Conservation (phyloP, 2,329 filamentous ascomycete genomes). For the Aureobasidium vineae region DNA sequence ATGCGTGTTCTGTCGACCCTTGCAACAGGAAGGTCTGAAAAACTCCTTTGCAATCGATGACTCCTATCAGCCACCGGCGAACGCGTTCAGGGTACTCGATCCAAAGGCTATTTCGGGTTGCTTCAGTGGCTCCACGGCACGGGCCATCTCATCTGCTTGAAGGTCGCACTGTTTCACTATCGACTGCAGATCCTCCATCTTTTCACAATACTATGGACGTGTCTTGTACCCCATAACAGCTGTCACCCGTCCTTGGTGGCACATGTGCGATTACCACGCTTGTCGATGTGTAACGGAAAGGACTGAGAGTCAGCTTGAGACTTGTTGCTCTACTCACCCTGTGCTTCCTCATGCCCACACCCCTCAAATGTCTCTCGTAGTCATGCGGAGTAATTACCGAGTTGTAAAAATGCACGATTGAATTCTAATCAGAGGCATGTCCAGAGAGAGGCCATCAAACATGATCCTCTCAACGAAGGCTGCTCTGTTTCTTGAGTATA, state of each 20-base stretch:
- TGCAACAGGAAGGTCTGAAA: not conserved
- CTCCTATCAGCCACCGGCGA: not conserved
- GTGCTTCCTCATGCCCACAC: not conserved
- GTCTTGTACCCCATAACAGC: not conserved
- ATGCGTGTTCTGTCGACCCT: not conserved
- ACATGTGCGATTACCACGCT: not conserved
- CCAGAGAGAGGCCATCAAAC: not conserved
- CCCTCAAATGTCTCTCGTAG: not conserved
- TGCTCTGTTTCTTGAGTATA: not conserved
- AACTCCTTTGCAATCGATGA: not conserved
- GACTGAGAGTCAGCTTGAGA: too few species aligned
- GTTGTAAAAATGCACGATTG: not conserved
- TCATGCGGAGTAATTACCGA: not conserved
- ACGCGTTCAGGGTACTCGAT: constrained; percentile 4
- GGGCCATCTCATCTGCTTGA: constrained; percentile 22
- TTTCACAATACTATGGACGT: not conserved
- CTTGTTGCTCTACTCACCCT: not conserved
- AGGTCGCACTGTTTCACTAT: constrained; percentile 3
- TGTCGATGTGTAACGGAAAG: not conserved
- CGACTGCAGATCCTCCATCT: constrained; percentile 14
- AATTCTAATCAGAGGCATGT: not conserved
- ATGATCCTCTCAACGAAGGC: not conserved
- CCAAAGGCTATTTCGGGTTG: constrained; percentile 11
- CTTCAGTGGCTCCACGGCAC: constrained; percentile 9
- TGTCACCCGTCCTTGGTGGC: not conserved